A percentile compares a stretch with the other conserved stretches of the same genome.
phyloP scores from a whole-genome alignment of 371 early-diverging fungal genomes.

The Mortierella sp. region DNA sequence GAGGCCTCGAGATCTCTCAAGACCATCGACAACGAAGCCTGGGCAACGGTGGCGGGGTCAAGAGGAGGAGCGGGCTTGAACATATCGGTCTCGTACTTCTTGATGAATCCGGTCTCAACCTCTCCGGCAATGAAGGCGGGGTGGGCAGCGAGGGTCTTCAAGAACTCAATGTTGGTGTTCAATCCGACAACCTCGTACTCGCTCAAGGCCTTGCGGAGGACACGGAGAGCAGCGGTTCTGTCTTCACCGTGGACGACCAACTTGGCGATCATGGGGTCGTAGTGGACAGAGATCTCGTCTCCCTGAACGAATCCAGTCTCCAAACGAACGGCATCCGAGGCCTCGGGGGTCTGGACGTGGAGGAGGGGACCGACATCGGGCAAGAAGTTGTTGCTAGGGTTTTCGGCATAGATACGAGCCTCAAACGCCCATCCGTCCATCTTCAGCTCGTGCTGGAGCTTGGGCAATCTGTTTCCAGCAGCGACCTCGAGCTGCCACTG shows the following conservation, averaged over 20 bases:
- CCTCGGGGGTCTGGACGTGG: conserved; percentile 78
- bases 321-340: conserved; percentile 77
- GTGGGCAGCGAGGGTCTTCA: conserved; percentile 83
- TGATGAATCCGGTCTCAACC: conserved; percentile 96
- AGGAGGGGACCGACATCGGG: conserved; percentile 95
- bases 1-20: conserved; percentile 63
- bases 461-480: conserved; percentile 85
- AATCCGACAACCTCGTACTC: conserved; percentile 92
- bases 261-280: conserved; percentile 99
- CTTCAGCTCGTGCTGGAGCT: conserved; percentile 78
- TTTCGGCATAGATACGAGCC: conserved; percentile 98
- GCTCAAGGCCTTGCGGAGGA: conserved; percentile 83
- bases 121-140: conserved; percentile 90
- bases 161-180: conserved; percentile 94
- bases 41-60: conserved; percentile 73
- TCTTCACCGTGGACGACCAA: conserved; percentile 90
- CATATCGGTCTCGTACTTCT: conserved; percentile 62
- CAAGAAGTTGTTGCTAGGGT: conserved; percentile 90
- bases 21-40: conserved; percentile 78
- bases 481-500: conserved; percentile 95
- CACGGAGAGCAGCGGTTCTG: conserved; percentile 88
- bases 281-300: conserved; percentile 92
- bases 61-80: conserved; percentile 69
- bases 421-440: conserved; percentile 95
- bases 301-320: conserved; percentile 96